Conservation (phyloP, 1,284 basidiomycete species). For the Anthracocystis panici-leucophaei region DNA sequence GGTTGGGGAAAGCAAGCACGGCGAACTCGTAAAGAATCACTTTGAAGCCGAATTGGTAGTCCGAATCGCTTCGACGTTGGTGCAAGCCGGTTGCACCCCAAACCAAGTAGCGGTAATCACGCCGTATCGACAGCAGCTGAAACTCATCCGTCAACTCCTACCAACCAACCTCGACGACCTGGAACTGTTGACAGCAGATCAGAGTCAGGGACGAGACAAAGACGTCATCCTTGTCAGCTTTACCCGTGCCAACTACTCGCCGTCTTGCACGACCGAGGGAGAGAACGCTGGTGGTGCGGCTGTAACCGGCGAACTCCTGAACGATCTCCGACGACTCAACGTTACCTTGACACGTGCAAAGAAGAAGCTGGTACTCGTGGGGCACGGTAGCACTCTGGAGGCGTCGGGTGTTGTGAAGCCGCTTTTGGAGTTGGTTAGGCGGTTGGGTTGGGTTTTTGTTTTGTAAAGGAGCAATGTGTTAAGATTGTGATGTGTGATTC, state of each 20-base stretch:
- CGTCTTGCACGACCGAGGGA: not conserved
- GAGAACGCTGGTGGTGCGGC: not conserved
- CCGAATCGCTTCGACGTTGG: conserved; percentile 78
- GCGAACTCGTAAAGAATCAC: conserved; percentile 75
- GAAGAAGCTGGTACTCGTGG: conserved; percentile 73
- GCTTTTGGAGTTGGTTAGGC: conserved; percentile 7
- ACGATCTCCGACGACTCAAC: conserved; percentile 60
- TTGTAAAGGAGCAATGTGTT: not conserved
- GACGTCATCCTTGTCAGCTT: conserved; percentile 63
- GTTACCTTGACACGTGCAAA: conserved; percentile 62
- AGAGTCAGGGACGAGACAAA: conserved; percentile 89
- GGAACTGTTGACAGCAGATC: conserved; percentile 93
- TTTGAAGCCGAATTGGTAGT: conserved; percentile 77
- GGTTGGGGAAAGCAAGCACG: conserved; percentile 74
- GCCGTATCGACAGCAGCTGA: conserved; percentile 93
- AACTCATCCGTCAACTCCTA: conserved; percentile 75
- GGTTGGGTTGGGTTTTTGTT: conserved; percentile 7
- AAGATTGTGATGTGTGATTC: too few species aligned
- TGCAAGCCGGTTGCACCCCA: conserved; percentile 77
- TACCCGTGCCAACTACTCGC: conserved; percentile 50
- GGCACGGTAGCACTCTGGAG: conserved; percentile 47
- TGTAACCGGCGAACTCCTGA: conserved; percentile 57
- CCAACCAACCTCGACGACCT: conserved; percentile 69
- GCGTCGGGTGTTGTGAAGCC: conserved; percentile 9
- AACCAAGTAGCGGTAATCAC: conserved; percentile 88